Evolutionary conservation across 768 basidiomycete genomes (phyloP).

Genomic region (Naganishia vaughanmartiniae): DNA sequence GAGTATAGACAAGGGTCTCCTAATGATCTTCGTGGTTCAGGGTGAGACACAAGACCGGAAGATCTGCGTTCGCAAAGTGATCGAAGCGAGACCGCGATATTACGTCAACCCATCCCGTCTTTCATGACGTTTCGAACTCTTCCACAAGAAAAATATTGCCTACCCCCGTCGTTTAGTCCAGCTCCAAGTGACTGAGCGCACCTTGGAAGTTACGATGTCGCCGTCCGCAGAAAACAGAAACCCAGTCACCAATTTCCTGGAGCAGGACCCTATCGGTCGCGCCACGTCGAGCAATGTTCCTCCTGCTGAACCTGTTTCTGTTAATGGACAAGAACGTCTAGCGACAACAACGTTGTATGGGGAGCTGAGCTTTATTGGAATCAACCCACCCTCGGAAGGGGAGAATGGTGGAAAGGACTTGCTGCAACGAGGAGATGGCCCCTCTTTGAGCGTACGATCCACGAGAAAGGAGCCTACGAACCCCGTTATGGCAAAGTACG

Average conservation of each 20-base stretch:
- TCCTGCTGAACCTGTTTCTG: not conserved
- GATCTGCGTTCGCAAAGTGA: too few relatives aligned
- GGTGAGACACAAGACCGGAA: too few relatives aligned
- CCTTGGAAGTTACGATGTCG: not conserved
- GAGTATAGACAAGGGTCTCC: too few relatives aligned
- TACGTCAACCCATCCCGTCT: too few relatives aligned
- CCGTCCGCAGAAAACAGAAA: not conserved
- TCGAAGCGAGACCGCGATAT: too few relatives aligned
- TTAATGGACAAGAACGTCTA: not conserved
- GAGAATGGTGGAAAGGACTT: not conserved
- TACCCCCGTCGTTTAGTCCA: too few relatives aligned
- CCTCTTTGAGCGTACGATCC: conserved; percentile 1
- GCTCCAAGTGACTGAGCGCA: too few relatives aligned
- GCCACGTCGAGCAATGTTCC: not conserved
- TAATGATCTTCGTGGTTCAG: too few relatives aligned
- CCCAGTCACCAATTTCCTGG: not conserved
- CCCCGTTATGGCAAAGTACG: conserved; percentile 19
- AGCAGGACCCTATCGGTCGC: not conserved
- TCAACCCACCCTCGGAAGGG: not conserved
- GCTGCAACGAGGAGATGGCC: too few relatives aligned
- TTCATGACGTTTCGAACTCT: too few relatives aligned
- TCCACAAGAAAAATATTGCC: too few relatives aligned
- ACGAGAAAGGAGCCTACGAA: conserved; percentile 16
- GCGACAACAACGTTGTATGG: not conserved
- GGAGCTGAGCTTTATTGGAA: not conserved